phyloP scores from a whole-genome alignment of 768 basidiomycete species.

The Tulasnella calospora region DNA sequence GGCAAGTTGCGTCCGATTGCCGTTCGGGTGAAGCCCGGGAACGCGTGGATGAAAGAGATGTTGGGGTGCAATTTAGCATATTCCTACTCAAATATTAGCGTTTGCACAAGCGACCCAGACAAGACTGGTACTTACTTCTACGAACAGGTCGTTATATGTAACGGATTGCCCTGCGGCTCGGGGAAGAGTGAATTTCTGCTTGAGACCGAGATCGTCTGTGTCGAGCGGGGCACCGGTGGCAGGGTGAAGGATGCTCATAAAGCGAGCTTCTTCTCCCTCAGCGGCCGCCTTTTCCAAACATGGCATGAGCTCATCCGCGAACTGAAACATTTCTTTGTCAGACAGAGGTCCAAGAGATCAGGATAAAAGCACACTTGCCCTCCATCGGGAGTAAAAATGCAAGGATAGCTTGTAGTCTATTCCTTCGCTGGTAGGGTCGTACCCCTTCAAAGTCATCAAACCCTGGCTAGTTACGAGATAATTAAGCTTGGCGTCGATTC shows the following conservation, averaged over 20 bases:
- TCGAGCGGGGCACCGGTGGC: not conserved
- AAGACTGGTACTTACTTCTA: not conserved
- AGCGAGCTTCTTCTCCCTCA: constrained; percentile 25
- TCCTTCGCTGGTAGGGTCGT: constrained; percentile 26
- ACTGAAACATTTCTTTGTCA: constrained; percentile 10
- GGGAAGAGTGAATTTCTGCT: constrained; percentile 22
- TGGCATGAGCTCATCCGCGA: constrained; percentile 25
- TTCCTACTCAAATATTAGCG: constrained; percentile 19
- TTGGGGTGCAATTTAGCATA: constrained; percentile 22
- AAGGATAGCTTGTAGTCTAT: constrained; percentile 28
- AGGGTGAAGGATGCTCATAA: constrained; percentile 16
- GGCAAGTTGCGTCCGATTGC: not conserved
- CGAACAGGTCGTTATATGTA: constrained; percentile 20
- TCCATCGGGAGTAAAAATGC: constrained; percentile 29
- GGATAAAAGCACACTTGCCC: not conserved
- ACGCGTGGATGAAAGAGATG: constrained; percentile 24
- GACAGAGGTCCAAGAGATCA: not conserved
- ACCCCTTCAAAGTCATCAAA: constrained; percentile 14
- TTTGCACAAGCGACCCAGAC: not conserved
- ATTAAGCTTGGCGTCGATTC: constrained; percentile 24
- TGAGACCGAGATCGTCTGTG: constrained; percentile 22
- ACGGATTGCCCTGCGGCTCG: not conserved
- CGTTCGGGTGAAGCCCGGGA: constrained; percentile 25
- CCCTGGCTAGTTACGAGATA: constrained; percentile 26
- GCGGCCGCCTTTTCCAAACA: constrained; percentile 22